These are phyloP conservation scores for Suhomyces atakaporum DNA, from an alignment of 1,139 yeast genomes.

Conservation along the genomic window DNA sequence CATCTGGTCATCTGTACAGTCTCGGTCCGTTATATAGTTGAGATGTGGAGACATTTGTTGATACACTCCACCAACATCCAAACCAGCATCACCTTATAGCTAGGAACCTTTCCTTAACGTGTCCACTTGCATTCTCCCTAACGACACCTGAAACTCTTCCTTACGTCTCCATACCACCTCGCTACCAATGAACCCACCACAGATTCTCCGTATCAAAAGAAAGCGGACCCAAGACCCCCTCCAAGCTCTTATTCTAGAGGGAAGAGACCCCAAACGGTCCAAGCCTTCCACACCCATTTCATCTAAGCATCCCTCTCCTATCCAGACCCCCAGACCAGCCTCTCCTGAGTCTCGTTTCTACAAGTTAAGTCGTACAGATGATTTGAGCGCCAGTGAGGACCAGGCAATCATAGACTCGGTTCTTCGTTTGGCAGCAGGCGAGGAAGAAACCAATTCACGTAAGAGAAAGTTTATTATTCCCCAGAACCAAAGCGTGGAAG, in stretches of 20 bases:
- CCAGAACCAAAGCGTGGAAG: conserved; percentile 40
- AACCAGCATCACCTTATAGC: too few species aligned
- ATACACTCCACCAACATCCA: too few species aligned
- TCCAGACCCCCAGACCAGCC: conserved; percentile 17
- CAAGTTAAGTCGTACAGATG: conserved; percentile 65
- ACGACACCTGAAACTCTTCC: too few species aligned
- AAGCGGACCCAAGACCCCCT: conserved; percentile 85
- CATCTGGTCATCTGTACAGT: too few species aligned
- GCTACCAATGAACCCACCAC: conserved; percentile 34
- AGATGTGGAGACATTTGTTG: too few species aligned
- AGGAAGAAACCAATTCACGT: conserved; percentile 2
- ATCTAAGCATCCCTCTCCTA: conserved; percentile 24
- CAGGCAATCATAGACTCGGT: conserved; percentile 25
- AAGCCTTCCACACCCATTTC: conserved; percentile 41
- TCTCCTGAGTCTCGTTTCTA: conserved; percentile 31
- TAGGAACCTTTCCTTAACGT: too few species aligned
- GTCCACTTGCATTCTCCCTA: too few species aligned
- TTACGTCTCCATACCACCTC: too few species aligned
- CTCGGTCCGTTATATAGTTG: too few species aligned
- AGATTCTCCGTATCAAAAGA: conserved; percentile 76
- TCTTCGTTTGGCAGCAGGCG: conserved; percentile 11
- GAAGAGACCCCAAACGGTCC: conserved; percentile 43
- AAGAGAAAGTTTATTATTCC: conserved; percentile 39
- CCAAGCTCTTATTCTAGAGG: conserved; percentile 63
- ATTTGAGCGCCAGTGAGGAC: conserved; percentile 24